A percentile compares a stretch with the other conserved stretches of the same genome.
These are phyloP conservation scores for Phytopythium chamaehyphon DNA, from an alignment of 352 stramenopile species.

Conservation along the genomic window DNA sequence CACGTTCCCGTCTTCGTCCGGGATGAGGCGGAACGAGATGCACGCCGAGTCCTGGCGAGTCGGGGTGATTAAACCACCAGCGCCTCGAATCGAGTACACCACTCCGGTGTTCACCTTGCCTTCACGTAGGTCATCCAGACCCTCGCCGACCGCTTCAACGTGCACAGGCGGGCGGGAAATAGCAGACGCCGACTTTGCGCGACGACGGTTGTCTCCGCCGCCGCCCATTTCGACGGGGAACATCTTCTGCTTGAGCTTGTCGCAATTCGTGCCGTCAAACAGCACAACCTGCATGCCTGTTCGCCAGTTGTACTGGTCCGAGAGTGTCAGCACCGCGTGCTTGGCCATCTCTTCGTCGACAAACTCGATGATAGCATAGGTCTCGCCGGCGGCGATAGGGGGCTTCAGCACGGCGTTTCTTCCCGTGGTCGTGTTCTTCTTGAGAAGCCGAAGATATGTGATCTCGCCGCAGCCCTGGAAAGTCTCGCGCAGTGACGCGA, in stretches of 20 bases:
- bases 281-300: constrained; percentile 86
- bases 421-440: constrained; percentile 85
- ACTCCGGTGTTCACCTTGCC: constrained; percentile 85
- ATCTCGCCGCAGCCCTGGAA: constrained; percentile 83
- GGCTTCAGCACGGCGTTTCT: constrained; percentile 87
- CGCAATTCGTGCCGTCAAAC: constrained; percentile 86
- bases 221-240: constrained; percentile 74
- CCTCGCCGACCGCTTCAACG: constrained; percentile 80
- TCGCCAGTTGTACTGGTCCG: constrained; percentile 86
- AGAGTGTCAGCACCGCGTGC: constrained; percentile 83
- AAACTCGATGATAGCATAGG: constrained; percentile 89
- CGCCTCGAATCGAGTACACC: constrained; percentile 84
- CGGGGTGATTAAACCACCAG: constrained; percentile 78
- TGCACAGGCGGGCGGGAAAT: constrained; percentile 66
- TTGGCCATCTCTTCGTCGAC: constrained; percentile 87
- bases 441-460: constrained; percentile 82
- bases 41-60: constrained; percentile 80
- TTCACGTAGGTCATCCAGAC: constrained; percentile 78
- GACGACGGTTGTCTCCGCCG: constrained; percentile 55
- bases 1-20: constrained; percentile 81
- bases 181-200: constrained; percentile 74
- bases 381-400: constrained; percentile 82
- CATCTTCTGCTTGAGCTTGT: constrained; percentile 89
- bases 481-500: constrained; percentile 79
- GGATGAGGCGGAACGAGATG: constrained; percentile 87